A percentile compares a stretch with the other conserved stretches of the same genome.
Evolutionary conservation across 225 moss, liverwort and hornwort species (phyloP).

Genomic region (Pseudoscleropodium purum): DNA sequence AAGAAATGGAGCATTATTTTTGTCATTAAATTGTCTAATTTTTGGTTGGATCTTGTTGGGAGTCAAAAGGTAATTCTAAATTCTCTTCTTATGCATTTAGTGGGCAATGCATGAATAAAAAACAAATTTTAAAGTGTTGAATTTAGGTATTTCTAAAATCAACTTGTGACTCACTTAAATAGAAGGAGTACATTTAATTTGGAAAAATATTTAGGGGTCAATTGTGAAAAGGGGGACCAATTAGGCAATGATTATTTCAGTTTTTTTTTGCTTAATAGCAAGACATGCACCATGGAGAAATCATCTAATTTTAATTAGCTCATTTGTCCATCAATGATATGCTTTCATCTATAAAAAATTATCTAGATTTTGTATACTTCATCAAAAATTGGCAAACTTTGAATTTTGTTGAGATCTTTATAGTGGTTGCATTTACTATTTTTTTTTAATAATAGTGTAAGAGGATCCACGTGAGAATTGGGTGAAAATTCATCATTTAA

Average conservation of each 20-base stretch:
- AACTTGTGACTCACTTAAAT: background rate
- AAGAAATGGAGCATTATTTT: too few species aligned
- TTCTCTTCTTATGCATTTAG: background rate
- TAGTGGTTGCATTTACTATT: background rate
- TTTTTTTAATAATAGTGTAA: background rate
- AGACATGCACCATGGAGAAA: background rate
- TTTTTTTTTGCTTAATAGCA: background rate
- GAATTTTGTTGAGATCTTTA: background rate
- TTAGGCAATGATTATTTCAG: background rate
- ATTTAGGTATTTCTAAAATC: background rate
- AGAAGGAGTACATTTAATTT: background rate
- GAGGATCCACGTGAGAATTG: fast-evolving
- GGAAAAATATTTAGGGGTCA: fast-evolving
- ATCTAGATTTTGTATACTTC: background rate
- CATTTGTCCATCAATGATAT: background rate
- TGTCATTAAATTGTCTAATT: background rate
- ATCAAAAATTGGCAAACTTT: background rate
- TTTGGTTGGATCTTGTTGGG: too few species aligned
- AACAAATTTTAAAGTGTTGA: background rate
- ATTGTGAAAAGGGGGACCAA: background rate
- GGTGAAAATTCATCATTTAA: background rate
- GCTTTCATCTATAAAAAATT: background rate
- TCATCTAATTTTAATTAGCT: background rate
- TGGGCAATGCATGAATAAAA: background rate
- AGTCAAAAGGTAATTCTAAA: background rate